Evolutionary conservation across 345 rosid genomes (phyloP).

Genomic region (Abelmoschus esculentus): DNA sequence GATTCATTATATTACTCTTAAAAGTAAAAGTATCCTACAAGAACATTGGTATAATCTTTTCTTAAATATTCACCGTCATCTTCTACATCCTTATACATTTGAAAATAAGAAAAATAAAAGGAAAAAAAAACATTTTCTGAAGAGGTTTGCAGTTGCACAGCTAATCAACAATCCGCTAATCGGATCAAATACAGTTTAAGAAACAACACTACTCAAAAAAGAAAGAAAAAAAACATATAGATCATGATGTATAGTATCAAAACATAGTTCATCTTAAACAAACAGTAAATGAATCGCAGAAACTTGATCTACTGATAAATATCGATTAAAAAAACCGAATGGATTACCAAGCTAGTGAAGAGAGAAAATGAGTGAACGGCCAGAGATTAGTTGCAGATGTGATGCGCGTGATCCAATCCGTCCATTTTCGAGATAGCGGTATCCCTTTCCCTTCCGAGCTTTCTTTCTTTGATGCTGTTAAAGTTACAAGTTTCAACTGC

Average conservation of each 20-base stretch:
- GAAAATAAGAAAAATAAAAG: not conserved
- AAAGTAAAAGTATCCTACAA: not conserved
- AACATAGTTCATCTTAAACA: not conserved
- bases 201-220: not conserved
- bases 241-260: no score
- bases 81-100: not conserved
- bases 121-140: not conserved
- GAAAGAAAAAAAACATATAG: not conserved
- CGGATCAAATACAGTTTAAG: not conserved
- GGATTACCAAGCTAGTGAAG: conserved; percentile 17
- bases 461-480: not conserved
- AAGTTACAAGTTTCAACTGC: not conserved
- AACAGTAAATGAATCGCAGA: not conserved
- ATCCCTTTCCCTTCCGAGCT: not conserved
- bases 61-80: not conserved
- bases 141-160: not conserved
- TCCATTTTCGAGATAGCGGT: conserved; percentile 8
- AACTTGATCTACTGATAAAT: not conserved
- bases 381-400: conserved; percentile 17
- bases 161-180: not conserved
- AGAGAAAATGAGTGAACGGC: conserved; percentile 3
- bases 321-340: not conserved
- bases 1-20: not conserved
- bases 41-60: not conserved
- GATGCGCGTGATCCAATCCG: conserved; percentile 11